Evolutionary conservation across 2,329 filamentous ascomycete species (phyloP).

Genomic region (Phyllosticta capitalensis): DNA sequence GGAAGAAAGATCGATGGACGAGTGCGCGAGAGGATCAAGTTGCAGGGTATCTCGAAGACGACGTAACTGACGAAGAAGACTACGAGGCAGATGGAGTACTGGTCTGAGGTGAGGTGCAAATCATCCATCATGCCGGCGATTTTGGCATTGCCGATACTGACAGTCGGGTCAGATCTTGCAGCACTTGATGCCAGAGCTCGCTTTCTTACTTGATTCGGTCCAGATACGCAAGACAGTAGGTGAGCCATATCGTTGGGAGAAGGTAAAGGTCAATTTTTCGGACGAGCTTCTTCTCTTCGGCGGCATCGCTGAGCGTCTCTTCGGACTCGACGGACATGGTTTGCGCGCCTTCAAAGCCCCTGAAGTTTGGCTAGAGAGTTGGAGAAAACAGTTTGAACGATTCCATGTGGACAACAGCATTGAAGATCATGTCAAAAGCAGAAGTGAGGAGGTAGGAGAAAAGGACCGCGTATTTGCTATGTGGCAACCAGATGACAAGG

Average conservation of each 20-base stretch:
- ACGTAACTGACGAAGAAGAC: conserved; percentile 49
- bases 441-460: neutral
- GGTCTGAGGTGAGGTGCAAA: conserved; percentile 35
- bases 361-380: neutral
- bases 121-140: conserved; percentile 42
- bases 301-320: conserved; percentile 10
- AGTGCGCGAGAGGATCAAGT: conserved; percentile 42
- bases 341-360: neutral
- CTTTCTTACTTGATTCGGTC: conserved; percentile 28
- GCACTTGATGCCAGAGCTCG: neutral
- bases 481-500: neutral
- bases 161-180: neutral
- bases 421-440: neutral
- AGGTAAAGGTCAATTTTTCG: conserved; percentile 37
- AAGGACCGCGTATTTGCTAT: conserved; percentile 15
- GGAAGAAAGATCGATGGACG: conserved; percentile 42
- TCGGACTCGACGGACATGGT: neutral
- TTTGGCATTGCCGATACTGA: conserved; percentile 42
- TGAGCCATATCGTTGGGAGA: conserved; percentile 40
- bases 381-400: neutral
- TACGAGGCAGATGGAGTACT: conserved; percentile 43
- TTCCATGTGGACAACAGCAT: neutral
- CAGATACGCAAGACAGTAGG: conserved; percentile 42
- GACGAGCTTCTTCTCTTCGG: conserved; percentile 37
- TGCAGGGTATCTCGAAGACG: conserved; percentile 44